phyloP scores from a whole-genome alignment of 2,329 filamentous ascomycete species.

The Trichoderma semiorbis region DNA sequence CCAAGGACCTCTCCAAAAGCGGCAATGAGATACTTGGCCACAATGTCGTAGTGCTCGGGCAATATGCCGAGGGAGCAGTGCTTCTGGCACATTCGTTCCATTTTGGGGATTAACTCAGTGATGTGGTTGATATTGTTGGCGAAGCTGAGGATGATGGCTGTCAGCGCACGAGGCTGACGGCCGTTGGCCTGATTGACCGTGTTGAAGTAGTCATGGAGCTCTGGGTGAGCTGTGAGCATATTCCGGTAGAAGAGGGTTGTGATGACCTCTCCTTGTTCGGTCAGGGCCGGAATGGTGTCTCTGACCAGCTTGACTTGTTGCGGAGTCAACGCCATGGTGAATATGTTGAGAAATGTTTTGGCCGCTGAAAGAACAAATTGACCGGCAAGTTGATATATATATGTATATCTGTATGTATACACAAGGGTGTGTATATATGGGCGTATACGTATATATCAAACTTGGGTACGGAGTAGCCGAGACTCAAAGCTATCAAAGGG shows the following conservation, averaged over 20 bases:
- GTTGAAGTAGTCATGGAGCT: slow-evolving; percentile 70
- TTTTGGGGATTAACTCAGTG: slow-evolving; percentile 50
- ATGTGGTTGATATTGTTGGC: slow-evolving; percentile 66
- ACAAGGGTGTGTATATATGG: not conserved
- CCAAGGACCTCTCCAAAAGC: slow-evolving; percentile 67
- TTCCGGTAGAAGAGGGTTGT: slow-evolving; percentile 69
- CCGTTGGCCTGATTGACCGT: slow-evolving; percentile 36
- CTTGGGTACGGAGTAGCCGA: not conserved
- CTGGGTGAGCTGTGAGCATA: slow-evolving; percentile 62
- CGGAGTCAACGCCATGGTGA: slow-evolving; percentile 42
- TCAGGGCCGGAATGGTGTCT: slow-evolving; percentile 66
- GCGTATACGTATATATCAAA: not conserved
- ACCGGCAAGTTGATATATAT: not conserved
- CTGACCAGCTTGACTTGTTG: slow-evolving; percentile 63
- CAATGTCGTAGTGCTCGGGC: slow-evolving; percentile 67
- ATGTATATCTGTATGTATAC: not conserved
- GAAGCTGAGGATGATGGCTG: slow-evolving; percentile 60
- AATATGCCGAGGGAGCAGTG: slow-evolving; percentile 67
- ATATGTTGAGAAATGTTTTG: not conserved
- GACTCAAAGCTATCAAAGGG: not conserved
- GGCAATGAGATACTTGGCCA: slow-evolving; percentile 64
- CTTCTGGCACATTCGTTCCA: slow-evolving; percentile 64
- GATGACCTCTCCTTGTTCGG: slow-evolving; percentile 64
- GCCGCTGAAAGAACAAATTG: not conserved
- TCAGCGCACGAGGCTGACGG: slow-evolving; percentile 34